Base-by-base conservation (phyloP, 495 filamentous ascomycete species). In the Penicillium argentinense region DNA sequence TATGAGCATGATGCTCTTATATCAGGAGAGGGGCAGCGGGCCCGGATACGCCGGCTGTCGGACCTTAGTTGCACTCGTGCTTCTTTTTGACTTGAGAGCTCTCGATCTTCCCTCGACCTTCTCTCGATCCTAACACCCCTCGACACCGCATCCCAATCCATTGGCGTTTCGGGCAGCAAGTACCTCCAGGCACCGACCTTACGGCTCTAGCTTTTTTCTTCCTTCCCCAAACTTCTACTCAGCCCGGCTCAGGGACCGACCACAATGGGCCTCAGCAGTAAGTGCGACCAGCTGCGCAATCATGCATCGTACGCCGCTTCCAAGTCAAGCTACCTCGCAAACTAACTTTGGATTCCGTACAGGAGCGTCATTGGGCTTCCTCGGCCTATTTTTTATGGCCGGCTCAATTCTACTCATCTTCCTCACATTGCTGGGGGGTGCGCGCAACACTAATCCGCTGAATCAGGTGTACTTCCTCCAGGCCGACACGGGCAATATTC, bases 381-480 rank as follows among this genome's bases (percentile, higher is more conserved):
- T 81, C 28, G 85, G 87, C 67, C 79, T 92, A 46, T 67, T 95
- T 65, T 80, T 96, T 55, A 84, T 87, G 65, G 82, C 81, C 44
- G 82, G 79, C 47, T 82, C 88, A 21, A 67, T 88, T 43, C 71
- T 95, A 30, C 67, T 96, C 53, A 84, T 91, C 44, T 86, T 90
- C 69, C 82, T 96, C 64, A 78, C 89, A 42, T 72, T 96, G 37
- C 77, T 96, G 19, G 87, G 81, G 18, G 90, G 88, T 38, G 68
- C 77, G 5, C 74, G 71, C 23, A 69, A 76, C 49, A 63, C 62
- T 9, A 76, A 65, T 9, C 91, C 91, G 4, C 72, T 89, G 13
- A 79, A 85, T 53, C 54, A 84, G 30, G 86, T 89, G 54, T 96
- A 85, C 72, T 95, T 95, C 76, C 80, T 96, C 23, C 77, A 85